Conservation (phyloP, 352 stramenopile species). For the Pilasporangium apinafurcum region DNA sequence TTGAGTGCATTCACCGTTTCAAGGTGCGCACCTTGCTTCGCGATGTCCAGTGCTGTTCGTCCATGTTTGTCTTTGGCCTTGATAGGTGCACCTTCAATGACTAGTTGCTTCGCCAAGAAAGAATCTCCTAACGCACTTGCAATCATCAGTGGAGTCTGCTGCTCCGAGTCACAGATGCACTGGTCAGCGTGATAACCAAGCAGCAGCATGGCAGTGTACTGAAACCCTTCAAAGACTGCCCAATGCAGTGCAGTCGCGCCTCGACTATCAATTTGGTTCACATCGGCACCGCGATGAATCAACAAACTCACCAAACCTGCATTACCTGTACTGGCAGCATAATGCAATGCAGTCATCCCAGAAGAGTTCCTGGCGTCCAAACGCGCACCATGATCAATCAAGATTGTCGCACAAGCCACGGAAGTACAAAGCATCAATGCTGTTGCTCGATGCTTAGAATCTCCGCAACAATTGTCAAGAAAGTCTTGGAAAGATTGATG, state of each 20-base stretch:
- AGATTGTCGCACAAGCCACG: conserved; percentile 41
- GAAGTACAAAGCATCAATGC: conserved; percentile 74
- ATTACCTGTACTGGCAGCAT: conserved; percentile 73
- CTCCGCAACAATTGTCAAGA: conserved; percentile 44
- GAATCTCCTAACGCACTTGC: conserved; percentile 68
- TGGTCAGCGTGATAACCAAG: conserved; percentile 41
- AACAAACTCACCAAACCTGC: conserved; percentile 65
- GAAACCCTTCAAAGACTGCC: conserved; percentile 81
- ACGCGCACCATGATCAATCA: conserved; percentile 51
- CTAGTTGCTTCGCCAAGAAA: conserved; percentile 79
- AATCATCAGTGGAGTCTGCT: conserved; percentile 81
- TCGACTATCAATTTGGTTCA: conserved; percentile 63
- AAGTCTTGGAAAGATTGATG: conserved; percentile 41
- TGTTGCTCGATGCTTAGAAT: conserved; percentile 65
- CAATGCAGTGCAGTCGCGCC: conserved; percentile 74
- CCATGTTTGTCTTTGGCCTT: conserved; percentile 63
- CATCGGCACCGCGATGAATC: conserved; percentile 47
- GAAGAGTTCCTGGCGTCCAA: conserved; percentile 59
- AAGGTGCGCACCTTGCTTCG: conserved; percentile 55
- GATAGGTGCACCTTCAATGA: conserved; percentile 69
- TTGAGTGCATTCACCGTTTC: conserved; percentile 65
- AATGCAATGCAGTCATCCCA: conserved; percentile 77
- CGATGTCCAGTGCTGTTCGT: conserved; percentile 69
- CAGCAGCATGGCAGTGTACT: conserved; percentile 73
- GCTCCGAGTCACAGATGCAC: conserved; percentile 51